Evolutionary conservation across 2,329 filamentous ascomycete genomes (phyloP), one percentile per base, ranked within the genome.

Genomic region (Fonsecaea pedrosoi): DNA sequence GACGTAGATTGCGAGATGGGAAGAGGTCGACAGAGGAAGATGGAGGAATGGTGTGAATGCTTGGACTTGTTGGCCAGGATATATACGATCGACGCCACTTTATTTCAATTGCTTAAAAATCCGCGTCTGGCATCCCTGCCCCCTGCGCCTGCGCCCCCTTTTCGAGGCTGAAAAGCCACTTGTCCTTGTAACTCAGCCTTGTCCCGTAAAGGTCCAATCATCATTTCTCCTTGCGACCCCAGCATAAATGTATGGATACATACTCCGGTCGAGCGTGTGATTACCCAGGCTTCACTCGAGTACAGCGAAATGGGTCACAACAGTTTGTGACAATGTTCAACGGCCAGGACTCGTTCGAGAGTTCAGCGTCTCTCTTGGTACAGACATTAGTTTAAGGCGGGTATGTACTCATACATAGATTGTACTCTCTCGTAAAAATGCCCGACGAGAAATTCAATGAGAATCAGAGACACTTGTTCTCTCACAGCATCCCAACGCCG

Each of bases 301-400:
- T 13, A 13, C 9, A 30, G 18, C 10, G 18, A 48, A 21, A 18
- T 18, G 8, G n/a, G 42, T 48, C 18, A 48, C 42, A 9, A 48
- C 4, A 48, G n/a, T n/a, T 21, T 4, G n/a, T 48, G n/a, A 21
- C 42, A 45, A 18, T 10, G 7, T 21, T 48, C n/a, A 59, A 45
- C 56, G 25, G 37, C 13, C 35, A 42, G 18, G 42, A 8, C 30
- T 56, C 18, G 8, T 34, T 35, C 10, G 25, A 45, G n/a, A 60
- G 57, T 12, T 12, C 37, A 18, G 15, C 15, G 32, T 53, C n/a
- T 54, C 48, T 37, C 45, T 30, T 38, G 55, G n/a, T 60, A 48
- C 57, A 65, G 56, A 64, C 63, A 65, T 65, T 61, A 65, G 48
- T 30, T 54, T 54, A 54, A 54, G 34, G 32, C 15, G 48, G 59